Evolutionary conservation across 2,329 filamentous ascomycete species (phyloP).

Genomic region (Capronia coronata): DNA sequence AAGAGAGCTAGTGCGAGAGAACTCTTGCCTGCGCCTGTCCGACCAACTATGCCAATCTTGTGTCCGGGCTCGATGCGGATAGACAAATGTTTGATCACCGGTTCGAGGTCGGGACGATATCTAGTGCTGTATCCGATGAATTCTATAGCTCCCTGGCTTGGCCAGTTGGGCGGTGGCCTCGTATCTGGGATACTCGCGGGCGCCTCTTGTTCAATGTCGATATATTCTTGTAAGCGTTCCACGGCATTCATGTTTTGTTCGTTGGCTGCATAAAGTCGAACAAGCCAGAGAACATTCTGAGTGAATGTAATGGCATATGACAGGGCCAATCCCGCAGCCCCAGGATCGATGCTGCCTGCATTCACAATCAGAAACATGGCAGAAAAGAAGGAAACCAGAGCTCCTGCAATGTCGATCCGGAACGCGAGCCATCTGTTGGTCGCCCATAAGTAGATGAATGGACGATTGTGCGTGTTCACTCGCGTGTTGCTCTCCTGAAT

Average conservation of each 20-base stretch:
- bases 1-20: slow-evolving; percentile 90
- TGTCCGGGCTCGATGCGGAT: slow-evolving; percentile 82
- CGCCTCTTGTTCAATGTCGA: slow-evolving; percentile 93
- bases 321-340: slow-evolving; percentile 84
- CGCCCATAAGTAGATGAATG: slow-evolving; percentile 94
- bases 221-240: slow-evolving; percentile 93
- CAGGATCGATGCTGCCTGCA: slow-evolving; percentile 76
- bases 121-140: slow-evolving; percentile 85
- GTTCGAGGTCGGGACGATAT: slow-evolving; percentile 80
- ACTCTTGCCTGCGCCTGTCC: slow-evolving; percentile 94
- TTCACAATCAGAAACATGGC: slow-evolving; percentile 84
- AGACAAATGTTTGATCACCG: slow-evolving; percentile 72
- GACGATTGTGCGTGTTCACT: slow-evolving; percentile 85
- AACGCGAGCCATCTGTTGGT: slow-evolving; percentile 95
- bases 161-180: slow-evolving; percentile 75
- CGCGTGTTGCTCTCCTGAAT: slow-evolving; percentile 81
- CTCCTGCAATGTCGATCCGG: slow-evolving; percentile 82
- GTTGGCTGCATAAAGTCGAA: slow-evolving; percentile 86
- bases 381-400: slow-evolving; percentile 87
- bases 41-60: slow-evolving; percentile 92
- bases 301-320: slow-evolving; percentile 96
- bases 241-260: slow-evolving; percentile 99
- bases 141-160: slow-evolving; percentile 73
- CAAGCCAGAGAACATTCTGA: slow-evolving; percentile 94
- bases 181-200: slow-evolving; percentile 68